Percentiles rank a stretch among this genome's conserved stretches.
Conservation (phyloP, 305 asterid genomes). For the Fraxinus latifolia region DNA sequence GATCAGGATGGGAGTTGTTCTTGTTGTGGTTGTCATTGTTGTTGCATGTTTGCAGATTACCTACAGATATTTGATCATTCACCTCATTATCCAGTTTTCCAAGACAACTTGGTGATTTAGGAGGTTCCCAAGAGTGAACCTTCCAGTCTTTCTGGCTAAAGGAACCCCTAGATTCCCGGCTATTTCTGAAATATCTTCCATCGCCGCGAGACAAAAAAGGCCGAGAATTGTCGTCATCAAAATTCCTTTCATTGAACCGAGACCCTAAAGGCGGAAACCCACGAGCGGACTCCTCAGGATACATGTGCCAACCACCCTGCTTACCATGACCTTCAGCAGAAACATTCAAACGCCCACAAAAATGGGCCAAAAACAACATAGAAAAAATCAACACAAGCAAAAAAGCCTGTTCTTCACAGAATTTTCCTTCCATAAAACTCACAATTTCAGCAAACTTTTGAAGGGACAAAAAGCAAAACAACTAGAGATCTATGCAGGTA, state of each 20-base stretch:
- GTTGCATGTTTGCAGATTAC: slow-evolving; percentile 38
- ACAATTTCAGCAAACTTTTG: neutral
- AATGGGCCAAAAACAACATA: slow-evolving; percentile 27
- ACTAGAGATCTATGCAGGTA: slow-evolving; percentile 28
- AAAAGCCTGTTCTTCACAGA: neutral
- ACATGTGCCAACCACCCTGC: slow-evolving; percentile 85
- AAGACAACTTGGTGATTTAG: slow-evolving; percentile 43
- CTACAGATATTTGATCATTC: slow-evolving; percentile 56
- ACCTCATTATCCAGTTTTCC: slow-evolving; percentile 47
- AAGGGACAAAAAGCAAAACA: slow-evolving; percentile 10
- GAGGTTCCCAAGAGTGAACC: slow-evolving; percentile 25
- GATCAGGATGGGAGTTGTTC: slow-evolving; percentile 35
- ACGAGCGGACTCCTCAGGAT: slow-evolving; percentile 66
- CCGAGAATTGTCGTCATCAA: slow-evolving; percentile 65
- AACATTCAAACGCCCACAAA: slow-evolving; percentile 31
- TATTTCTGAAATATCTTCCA: slow-evolving; percentile 61
- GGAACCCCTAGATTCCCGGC: slow-evolving; percentile 12
- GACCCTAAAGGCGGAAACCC: slow-evolving; percentile 63
- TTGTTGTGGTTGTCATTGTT: slow-evolving; percentile 22
- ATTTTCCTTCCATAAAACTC: neutral
- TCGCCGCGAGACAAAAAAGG: slow-evolving; percentile 52
- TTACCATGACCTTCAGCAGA: slow-evolving; percentile 89
- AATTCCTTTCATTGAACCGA: slow-evolving; percentile 60
- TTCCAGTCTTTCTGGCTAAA: slow-evolving; percentile 33
- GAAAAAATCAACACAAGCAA: slow-evolving; percentile 21